Evolutionary conservation across 352 stramenopile genomes (phyloP).

Genomic region (Phytopythium boreale): DNA sequence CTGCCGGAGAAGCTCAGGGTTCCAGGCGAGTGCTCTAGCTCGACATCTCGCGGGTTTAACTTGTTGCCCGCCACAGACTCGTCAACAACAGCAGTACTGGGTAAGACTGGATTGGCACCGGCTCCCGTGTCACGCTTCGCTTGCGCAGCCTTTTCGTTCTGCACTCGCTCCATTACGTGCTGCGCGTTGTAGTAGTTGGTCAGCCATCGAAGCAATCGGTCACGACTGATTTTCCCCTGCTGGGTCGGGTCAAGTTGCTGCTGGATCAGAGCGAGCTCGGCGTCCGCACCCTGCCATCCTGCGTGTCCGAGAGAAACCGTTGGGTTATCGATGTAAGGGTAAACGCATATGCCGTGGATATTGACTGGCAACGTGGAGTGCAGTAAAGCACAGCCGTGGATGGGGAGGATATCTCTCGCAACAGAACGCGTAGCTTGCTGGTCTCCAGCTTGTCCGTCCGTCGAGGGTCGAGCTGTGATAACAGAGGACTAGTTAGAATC

Average conservation of each 20-base stretch:
- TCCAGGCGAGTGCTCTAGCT: not conserved
- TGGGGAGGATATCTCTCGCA: constrained; percentile 61
- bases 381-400: not conserved
- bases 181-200: constrained; percentile 33
- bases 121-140: not conserved
- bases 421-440: constrained; percentile 36
- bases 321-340: constrained; percentile 20
- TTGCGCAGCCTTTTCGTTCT: not conserved
- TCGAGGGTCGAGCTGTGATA: constrained; percentile 34
- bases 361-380: not conserved
- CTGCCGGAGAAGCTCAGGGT: not conserved
- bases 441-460: constrained; percentile 39
- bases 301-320: constrained; percentile 17
- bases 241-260: constrained; percentile 48
- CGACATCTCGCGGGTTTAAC: not conserved
- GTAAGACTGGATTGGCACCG: not conserved
- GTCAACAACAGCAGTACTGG: not conserved
- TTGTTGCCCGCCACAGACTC: not conserved
- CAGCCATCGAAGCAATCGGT: constrained; percentile 38
- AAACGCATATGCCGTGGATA: not conserved
- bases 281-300: constrained; percentile 43
- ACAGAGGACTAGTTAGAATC: not conserved
- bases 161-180: constrained; percentile 21
- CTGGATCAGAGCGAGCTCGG: constrained; percentile 41
- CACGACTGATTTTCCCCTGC: constrained; percentile 35